Conservation (phyloP, 257 asterid species). For the Scutellaria baicalensis region DNA sequence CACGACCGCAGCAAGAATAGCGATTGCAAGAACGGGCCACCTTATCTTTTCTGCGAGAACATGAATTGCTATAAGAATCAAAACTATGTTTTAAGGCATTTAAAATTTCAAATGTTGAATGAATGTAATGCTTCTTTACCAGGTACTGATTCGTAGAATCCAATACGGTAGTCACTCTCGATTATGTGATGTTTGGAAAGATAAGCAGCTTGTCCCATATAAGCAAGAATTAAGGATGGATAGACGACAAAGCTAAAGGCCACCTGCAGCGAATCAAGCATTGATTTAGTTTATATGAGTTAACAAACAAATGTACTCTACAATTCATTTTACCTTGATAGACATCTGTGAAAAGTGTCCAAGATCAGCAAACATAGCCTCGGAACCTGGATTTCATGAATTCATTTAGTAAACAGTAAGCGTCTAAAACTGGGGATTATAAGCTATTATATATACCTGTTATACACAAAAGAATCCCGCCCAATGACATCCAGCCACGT, state of each 20-base stretch:
- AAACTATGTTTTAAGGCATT: background rate
- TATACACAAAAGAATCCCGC: constrained; percentile 85
- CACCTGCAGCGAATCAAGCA: constrained; percentile 36
- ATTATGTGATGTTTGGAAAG: constrained; percentile 78
- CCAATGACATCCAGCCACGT: constrained; percentile 95
- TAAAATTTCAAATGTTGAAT: too few species aligned
- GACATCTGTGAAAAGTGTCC: constrained; percentile 95
- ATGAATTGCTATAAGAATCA: background rate
- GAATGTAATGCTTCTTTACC: constrained; percentile 30
- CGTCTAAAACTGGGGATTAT: background rate
- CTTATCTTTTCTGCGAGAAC: constrained; percentile 53
- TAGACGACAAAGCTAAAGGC: constrained; percentile 87
- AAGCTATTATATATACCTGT: constrained; percentile 42
- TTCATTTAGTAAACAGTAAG: background rate
- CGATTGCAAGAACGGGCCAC: constrained; percentile 92
- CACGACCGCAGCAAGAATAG: constrained; percentile 95
- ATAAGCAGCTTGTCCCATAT: constrained; percentile 99
- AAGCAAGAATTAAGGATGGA: constrained; percentile 90
- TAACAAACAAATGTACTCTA: background rate
- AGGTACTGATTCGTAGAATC: constrained; percentile 92
- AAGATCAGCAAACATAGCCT: constrained; percentile 97
- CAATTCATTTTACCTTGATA: constrained; percentile 51
- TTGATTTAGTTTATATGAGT: background rate
- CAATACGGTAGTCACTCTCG: constrained; percentile 63
- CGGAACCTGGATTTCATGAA: constrained; percentile 52